Evolutionary conservation across 805 yeast genomes (phyloP).

Genomic region (Saccharomycopsis javanensis): DNA sequence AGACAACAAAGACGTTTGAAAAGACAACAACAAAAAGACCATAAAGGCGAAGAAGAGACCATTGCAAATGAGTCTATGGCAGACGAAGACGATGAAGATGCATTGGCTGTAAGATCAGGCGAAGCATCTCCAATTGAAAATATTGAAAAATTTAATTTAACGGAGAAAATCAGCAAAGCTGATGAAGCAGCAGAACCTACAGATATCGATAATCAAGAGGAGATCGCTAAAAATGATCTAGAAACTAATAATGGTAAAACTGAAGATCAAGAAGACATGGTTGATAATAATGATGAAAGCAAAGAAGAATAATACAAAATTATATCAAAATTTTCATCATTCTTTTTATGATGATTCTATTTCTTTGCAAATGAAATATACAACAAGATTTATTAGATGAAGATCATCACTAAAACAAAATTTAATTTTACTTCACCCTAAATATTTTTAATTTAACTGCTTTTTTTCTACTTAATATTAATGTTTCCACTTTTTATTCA

Average conservation of each 20-base stretch:
- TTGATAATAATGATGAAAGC: background rate
- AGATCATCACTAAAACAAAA: background rate
- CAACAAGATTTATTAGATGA: too few relatives aligned
- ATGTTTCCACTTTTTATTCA: background rate
- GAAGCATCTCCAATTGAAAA: background rate
- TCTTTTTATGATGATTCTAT: too few relatives aligned
- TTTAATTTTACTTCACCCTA: background rate
- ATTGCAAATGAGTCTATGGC: background rate
- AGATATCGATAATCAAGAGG: background rate
- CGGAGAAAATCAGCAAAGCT: background rate
- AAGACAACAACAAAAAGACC: constrained; percentile 19
- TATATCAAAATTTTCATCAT: too few relatives aligned
- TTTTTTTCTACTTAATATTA: background rate
- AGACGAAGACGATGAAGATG: background rate
- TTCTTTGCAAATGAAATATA: too few relatives aligned
- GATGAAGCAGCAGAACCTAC: background rate
- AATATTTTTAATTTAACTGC: background rate
- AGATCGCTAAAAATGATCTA: background rate
- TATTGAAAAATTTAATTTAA: background rate
- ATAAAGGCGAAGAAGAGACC: background rate
- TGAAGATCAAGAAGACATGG: background rate
- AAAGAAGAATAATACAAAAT: background rate
- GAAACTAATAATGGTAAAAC: background rate
- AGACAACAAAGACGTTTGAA: constrained; percentile 33
- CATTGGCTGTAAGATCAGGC: background rate